A percentile compares a stretch with the other conserved stretches of the same genome.
Conservation (phyloP, 1,284 basidiomycete genomes). For the Meira miltonrushii region DNA sequence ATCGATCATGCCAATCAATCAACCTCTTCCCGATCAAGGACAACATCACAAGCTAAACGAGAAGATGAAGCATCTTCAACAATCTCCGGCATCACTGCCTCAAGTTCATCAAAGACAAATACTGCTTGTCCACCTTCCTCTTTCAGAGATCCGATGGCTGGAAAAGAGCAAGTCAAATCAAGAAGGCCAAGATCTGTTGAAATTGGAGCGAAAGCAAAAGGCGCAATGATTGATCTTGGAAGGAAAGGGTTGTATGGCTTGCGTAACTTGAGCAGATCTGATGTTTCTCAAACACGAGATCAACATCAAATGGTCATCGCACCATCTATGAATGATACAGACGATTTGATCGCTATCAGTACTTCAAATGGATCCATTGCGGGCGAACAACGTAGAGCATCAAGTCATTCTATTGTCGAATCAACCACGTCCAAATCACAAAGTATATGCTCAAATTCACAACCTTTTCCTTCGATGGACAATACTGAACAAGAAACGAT, state of each 20-base stretch:
- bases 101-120: background rate
- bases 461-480: too few species aligned
- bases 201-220: conserved; percentile 6
- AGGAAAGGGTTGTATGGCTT: background rate
- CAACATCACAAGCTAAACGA: background rate
- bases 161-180: background rate
- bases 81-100: background rate
- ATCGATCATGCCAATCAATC: background rate
- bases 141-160: background rate
- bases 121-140: background rate
- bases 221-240: conserved; percentile 6
- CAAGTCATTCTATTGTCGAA: too few species aligned
- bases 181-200: conserved; percentile 2
- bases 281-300: background rate
- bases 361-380: too few species aligned
- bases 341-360: too few species aligned
- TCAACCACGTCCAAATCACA: too few species aligned
- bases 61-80: background rate
- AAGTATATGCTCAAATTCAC: too few species aligned
- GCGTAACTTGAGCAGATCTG: conserved; percentile 1
- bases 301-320: too few species aligned
- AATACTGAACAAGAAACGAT: too few species aligned
- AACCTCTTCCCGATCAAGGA: background rate
- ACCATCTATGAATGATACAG: too few species aligned
- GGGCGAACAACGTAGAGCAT: too few species aligned